These are phyloP conservation scores for Onygenales sp. DNA, from an alignment of 2,329 filamentous ascomycete genomes.

Conservation along the genomic window DNA sequence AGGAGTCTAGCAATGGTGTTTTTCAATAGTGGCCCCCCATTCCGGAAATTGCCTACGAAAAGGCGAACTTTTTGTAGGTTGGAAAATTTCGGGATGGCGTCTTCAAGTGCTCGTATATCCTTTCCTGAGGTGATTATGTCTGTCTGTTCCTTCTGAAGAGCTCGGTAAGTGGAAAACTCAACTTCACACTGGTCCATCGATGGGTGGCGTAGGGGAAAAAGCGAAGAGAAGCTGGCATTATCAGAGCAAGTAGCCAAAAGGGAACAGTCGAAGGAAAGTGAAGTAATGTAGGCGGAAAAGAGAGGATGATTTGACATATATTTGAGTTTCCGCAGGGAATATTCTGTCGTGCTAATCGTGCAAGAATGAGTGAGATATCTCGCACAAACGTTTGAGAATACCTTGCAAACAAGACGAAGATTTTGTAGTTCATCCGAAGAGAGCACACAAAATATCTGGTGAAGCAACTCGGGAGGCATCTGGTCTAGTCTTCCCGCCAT, in stretches of 20 bases:
- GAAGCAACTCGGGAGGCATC: background rate
- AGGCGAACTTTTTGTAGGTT: background rate
- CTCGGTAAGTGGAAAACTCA: background rate
- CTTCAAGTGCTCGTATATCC: background rate
- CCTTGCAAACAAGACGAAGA: conserved; percentile 2
- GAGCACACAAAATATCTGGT: background rate
- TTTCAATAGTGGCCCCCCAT: background rate
- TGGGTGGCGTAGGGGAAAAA: background rate
- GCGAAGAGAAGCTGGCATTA: background rate
- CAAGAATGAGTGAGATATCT: conserved; percentile 1
- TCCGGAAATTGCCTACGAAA: background rate
- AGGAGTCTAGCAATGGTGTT: background rate
- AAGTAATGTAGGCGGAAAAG: conserved; percentile 1
- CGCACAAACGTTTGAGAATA: conserved; percentile 2
- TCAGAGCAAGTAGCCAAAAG: background rate
- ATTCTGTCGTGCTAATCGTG: background rate
- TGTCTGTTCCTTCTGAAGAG: background rate
- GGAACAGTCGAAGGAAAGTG: conserved; percentile 2
- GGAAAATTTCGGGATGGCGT: background rate
- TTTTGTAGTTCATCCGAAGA: background rate
- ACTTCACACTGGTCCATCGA: background rate
- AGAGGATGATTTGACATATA: conserved; percentile 1
- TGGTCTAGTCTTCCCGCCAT: background rate
- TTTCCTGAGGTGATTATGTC: background rate
- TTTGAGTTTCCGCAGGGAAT: background rate